Conservation (phyloP, 2,329 filamentous ascomycete genomes). For the Cordyceps pruinosa region DNA sequence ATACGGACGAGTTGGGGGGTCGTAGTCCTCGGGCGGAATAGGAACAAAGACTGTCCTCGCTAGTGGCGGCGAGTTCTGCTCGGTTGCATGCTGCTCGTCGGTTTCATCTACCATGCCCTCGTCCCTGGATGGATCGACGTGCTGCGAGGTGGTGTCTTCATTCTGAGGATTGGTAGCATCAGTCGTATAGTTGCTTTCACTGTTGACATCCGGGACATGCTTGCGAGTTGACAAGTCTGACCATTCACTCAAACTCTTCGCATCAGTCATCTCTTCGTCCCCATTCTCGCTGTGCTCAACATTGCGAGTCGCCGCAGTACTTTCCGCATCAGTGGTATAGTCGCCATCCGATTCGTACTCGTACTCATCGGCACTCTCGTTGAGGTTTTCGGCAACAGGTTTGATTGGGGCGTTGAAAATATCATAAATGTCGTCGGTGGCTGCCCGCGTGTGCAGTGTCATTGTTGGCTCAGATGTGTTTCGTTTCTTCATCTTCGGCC, state of each 20-base stretch:
- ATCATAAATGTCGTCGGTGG: conserved; percentile 94
- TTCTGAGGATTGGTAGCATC: conserved; percentile 19
- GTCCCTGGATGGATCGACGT: conserved; percentile 26
- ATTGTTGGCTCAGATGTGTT: conserved; percentile 80
- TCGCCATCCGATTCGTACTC: conserved; percentile 66
- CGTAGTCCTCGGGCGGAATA: conserved; percentile 78
- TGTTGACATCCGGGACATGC: conserved; percentile 51
- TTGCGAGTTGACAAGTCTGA: conserved; percentile 76
- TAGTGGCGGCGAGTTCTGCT: conserved; percentile 37
- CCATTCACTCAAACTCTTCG: conserved; percentile 71
- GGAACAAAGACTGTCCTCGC: conserved; percentile 67
- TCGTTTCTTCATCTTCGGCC: conserved; percentile 77
- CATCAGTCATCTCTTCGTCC: conserved; percentile 47
- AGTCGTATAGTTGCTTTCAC: conserved; percentile 23
- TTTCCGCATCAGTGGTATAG: conserved; percentile 82
- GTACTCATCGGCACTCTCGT: conserved; percentile 51
- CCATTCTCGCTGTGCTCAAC: conserved; percentile 38
- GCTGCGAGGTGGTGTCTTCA: conserved; percentile 3
- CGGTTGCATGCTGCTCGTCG: conserved; percentile 39
- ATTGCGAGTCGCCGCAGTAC: conserved; percentile 64
- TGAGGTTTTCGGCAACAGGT: conserved; percentile 22
- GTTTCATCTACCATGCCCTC: conserved; percentile 30
- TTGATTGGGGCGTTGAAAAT: conserved; percentile 79
- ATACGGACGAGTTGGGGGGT: conserved; percentile 71
- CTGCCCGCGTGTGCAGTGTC: conserved; percentile 92